phyloP scores from a whole-genome alignment of 179 eudicot species.

The Silene noctiflora region DNA sequence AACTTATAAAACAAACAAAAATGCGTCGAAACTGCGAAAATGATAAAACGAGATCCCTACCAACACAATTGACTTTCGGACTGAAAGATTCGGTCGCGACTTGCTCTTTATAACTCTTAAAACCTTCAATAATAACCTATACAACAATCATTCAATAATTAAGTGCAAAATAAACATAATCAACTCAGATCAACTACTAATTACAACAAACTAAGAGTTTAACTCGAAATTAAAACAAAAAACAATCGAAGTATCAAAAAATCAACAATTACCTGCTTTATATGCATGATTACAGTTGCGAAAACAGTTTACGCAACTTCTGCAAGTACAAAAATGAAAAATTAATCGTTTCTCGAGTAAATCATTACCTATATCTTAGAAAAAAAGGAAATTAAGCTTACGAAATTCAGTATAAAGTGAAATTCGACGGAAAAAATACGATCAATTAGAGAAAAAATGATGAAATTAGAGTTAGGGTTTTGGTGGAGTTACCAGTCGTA shows the following conservation, averaged over 20 bases:
- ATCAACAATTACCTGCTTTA: constrained; percentile 31
- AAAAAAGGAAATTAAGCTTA: neutral
- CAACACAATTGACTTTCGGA: constrained; percentile 93
- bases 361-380: neutral
- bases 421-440: neutral
- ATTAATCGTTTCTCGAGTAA: neutral
- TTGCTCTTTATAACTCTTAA: constrained; percentile 95
- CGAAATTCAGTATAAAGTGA: neutral
- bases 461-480: constrained; percentile 6
- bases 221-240: neutral
- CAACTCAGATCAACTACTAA: neutral
- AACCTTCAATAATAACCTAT: constrained; percentile 92
- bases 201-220: constrained; percentile 14
- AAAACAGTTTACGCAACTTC: constrained; percentile 3
- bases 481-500: constrained; percentile 8
- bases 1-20: neutral
- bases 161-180: neutral
- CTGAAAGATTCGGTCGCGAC: constrained; percentile 85
- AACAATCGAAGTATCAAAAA: neutral
- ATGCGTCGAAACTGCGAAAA: neutral
- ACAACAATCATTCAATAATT: neutral
- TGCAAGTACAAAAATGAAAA: constrained; percentile 19
- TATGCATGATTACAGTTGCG: constrained; percentile 31
- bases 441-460: neutral
- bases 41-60: constrained; percentile 34